Evolutionary conservation across 1,284 basidiomycete genomes (phyloP), one percentile per base, ranked within the genome.

Genomic region (Malassezia psittaci): DNA sequence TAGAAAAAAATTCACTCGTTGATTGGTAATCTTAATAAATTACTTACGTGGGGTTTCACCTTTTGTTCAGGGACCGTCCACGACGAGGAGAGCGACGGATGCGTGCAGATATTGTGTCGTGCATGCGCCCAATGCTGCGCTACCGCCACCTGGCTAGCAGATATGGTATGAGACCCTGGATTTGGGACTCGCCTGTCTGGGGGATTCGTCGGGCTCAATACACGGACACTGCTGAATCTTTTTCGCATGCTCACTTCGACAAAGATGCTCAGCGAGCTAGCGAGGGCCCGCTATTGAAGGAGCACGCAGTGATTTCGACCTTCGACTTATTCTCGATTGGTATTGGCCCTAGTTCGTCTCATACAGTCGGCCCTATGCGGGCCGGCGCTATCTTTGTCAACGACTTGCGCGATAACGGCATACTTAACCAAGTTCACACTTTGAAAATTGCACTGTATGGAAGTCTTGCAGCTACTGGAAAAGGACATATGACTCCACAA

Each of bases 401-500:
- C 5, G 88, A 90, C 74, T 77, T 93, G 34, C 77, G 81, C 52
- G 83, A 86, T 46, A 73, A 87, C 18, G 78, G 78, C n/a, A 67
- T 93, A 37, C 76, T 93, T 18, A 80, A 85, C 43, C 83, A 86
- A 78, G 86, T 83, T 32, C 80, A 80, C 60, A 84, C 81, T 8
- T 78, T 96, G 55, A 94, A 94, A 75, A 85, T 94, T 58, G 85
- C 85, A 7, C 79, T 96, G 80, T 90, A 80, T 58, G 80, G 80
- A 5, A 78, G 76, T 13, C 69, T 81, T 2, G 80, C 79, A 7
- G 76, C 78, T 9, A 75, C 76, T 79, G 90, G 90, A 21, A 88
- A 88, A 80, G 90, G 89, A 1, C 91, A 94, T 76, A 88, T 91
- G 77, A 94, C 90, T 0, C 90, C 90, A 0, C 87, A 93, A 76